A percentile compares a stretch with the other conserved stretches of the same genome.
Conservation (phyloP, 169 alveolate species). For the Plasmodium coatneyi region DNA sequence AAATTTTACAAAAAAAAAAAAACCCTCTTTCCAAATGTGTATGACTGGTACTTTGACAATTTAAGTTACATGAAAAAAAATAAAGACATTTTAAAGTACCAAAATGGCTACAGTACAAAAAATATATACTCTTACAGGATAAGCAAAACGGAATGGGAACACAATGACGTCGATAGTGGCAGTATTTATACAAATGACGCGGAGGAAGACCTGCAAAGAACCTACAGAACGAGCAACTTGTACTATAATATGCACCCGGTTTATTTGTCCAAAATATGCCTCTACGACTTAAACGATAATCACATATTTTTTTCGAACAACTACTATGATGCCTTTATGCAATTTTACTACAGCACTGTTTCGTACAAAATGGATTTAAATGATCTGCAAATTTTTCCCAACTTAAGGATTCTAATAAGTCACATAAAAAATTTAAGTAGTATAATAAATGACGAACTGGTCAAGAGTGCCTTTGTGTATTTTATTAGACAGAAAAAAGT, state of each 20-base stretch:
- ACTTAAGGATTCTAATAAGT: slow-evolving; percentile 49
- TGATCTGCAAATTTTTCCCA: slow-evolving; percentile 66
- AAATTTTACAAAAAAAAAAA: slow-evolving; percentile 72
- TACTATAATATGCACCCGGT: slow-evolving; percentile 66
- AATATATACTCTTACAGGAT: slow-evolving; percentile 68
- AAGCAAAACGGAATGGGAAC: background rate
- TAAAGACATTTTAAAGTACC: slow-evolving; percentile 59
- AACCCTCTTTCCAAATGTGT: slow-evolving; percentile 47
- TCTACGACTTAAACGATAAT: slow-evolving; percentile 69
- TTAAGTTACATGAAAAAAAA: slow-evolving; percentile 45
- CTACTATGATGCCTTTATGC: slow-evolving; percentile 72
- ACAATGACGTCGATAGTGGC: slow-evolving; percentile 44
- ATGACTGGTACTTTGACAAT: slow-evolving; percentile 75
- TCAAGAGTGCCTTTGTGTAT: slow-evolving; percentile 55
- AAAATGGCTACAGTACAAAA: slow-evolving; percentile 34
- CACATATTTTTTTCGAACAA: slow-evolving; percentile 58
- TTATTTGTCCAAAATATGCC: slow-evolving; percentile 69
- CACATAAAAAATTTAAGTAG: slow-evolving; percentile 68
- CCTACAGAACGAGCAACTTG: slow-evolving; percentile 63
- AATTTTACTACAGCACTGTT: slow-evolving; percentile 54
- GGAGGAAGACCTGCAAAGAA: slow-evolving; percentile 36
- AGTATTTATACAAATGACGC: slow-evolving; percentile 35
- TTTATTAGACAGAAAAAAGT: slow-evolving; percentile 63
- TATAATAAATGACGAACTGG: slow-evolving; percentile 64
- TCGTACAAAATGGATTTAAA: slow-evolving; percentile 65